Percentiles rank a stretch among this genome's conserved stretches.
These are phyloP conservation scores for Raphidocelis subcapitata DNA, from an alignment of 139 green algal species.

Conservation along the genomic window DNA sequence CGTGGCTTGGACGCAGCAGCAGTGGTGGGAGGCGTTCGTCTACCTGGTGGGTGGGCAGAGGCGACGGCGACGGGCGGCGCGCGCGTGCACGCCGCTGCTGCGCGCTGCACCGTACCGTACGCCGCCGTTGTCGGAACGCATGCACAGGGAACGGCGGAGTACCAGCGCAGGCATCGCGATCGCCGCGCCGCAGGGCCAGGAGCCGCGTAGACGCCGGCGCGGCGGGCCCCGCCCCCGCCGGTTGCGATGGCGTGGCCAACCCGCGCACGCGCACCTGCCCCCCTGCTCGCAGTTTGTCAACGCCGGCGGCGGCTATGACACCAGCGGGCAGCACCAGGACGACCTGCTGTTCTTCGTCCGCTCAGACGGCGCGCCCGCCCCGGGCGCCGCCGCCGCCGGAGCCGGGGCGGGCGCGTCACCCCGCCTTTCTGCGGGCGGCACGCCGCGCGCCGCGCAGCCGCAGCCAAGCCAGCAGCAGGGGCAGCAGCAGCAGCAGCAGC, in stretches of 20 bases:
- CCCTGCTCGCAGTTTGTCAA: constrained; percentile 12
- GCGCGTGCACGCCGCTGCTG: background rate
- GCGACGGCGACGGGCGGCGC: no score
- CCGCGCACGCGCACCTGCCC: no score
- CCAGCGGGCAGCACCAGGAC: constrained; percentile 27
- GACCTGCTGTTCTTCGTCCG: constrained; percentile 47
- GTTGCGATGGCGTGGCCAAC: no score
- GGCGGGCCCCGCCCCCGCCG: background rate
- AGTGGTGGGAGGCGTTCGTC: constrained; percentile 44
- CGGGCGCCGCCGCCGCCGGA: background rate
- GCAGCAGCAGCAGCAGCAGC: background rate
- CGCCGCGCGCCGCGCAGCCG: background rate
- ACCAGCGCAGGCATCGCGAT: background rate
- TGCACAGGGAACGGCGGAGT: background rate
- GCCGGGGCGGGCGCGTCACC: background rate
- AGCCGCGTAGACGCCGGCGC: background rate
- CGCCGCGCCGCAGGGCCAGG: background rate
- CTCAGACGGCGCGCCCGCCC: background rate
- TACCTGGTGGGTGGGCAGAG: constrained; percentile 41
- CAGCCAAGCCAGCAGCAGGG: background rate
- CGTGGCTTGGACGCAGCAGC: constrained; percentile 23
- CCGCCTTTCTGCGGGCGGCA: background rate
- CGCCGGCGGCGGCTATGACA: background rate
- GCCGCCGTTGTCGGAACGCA: background rate
- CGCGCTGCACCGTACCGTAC: background rate